Percentiles rank a stretch among this genome's conserved stretches.
Conservation (phyloP, 352 stramenopile species). For the Phytophthora brassicae region DNA sequence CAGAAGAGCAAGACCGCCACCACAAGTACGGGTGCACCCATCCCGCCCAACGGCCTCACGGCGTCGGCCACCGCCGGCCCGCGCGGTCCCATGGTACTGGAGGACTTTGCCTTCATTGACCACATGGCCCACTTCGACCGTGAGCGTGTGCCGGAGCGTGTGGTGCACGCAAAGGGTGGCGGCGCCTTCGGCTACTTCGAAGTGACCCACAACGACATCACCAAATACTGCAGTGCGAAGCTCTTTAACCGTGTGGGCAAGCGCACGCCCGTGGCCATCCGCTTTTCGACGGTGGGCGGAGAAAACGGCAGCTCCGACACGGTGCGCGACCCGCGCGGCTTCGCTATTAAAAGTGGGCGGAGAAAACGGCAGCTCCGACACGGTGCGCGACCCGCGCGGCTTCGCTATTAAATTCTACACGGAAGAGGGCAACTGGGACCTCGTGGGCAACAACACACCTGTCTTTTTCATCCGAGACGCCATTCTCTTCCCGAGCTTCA, state of each 20-base stretch:
- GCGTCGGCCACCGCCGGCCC: conserved; percentile 68
- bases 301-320: conserved; percentile 85
- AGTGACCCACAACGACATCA: conserved; percentile 63
- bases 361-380: conserved; percentile 82
- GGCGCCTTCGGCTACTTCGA: conserved; percentile 93
- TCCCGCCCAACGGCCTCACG: conserved; percentile 66
- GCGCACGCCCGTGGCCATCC: conserved; percentile 80
- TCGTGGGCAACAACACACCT: conserved; percentile 93
- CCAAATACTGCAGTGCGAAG: conserved; percentile 72
- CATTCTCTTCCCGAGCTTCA: conserved; percentile 92
- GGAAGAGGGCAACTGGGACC: conserved; percentile 93
- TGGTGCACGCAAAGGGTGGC: conserved; percentile 90
- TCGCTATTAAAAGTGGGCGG: conserved; percentile 91
- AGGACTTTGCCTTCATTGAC: conserved; percentile 90
- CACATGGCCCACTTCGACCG: conserved; percentile 92
- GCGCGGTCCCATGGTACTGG: conserved; percentile 60
- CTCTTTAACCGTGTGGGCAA: conserved; percentile 80
- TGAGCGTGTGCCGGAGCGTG: conserved; percentile 90
- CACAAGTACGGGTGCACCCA: conserved; percentile 63
- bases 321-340: conserved; percentile 86
- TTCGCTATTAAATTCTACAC: conserved; percentile 95
- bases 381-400: conserved; percentile 84
- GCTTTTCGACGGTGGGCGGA: conserved; percentile 87
- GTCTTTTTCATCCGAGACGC: conserved; percentile 95
- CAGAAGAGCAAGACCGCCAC: conserved; percentile 37